Conservation (phyloP, 352 stramenopile genomes). For the Pythium biforme region DNA sequence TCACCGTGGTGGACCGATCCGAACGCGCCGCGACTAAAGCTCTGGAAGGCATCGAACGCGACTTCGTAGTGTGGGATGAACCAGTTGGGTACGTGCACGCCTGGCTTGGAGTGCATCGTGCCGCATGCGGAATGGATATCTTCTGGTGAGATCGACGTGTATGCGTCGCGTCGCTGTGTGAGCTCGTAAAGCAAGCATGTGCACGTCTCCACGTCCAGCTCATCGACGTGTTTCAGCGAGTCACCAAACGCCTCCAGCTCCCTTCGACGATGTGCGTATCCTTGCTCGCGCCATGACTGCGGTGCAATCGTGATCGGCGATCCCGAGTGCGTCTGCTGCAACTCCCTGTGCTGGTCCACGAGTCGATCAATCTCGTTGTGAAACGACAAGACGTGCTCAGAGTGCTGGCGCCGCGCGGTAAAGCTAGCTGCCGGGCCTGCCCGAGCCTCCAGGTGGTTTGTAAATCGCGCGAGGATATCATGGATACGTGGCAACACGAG, state of each 20-base stretch:
- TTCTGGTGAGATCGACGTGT: neutral
- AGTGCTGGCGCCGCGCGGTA: neutral
- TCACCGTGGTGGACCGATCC: slow-evolving; percentile 31
- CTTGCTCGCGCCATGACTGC: neutral
- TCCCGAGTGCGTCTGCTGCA: neutral
- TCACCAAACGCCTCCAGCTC: neutral
- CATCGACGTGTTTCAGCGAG: neutral
- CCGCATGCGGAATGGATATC: neutral
- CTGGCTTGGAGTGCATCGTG: neutral
- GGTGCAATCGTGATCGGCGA: neutral
- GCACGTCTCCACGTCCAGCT: neutral
- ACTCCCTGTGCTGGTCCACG: neutral
- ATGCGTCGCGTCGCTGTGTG: neutral
- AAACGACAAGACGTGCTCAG: neutral
- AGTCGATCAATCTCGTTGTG: slow-evolving; percentile 15
- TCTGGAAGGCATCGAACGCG: neutral
- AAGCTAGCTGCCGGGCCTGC: neutral
- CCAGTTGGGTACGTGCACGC: slow-evolving; percentile 2
- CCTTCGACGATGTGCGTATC: neutral
- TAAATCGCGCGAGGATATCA: neutral
- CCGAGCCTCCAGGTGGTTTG: neutral
- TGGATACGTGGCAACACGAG: neutral
- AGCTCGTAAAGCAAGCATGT: slow-evolving; percentile 11
- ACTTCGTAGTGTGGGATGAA: slow-evolving; percentile 21
- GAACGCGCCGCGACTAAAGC: slow-evolving; percentile 29